Base-by-base conservation (phyloP, 1,139 yeast genomes). In the Arxiozyma bovina region DNA sequence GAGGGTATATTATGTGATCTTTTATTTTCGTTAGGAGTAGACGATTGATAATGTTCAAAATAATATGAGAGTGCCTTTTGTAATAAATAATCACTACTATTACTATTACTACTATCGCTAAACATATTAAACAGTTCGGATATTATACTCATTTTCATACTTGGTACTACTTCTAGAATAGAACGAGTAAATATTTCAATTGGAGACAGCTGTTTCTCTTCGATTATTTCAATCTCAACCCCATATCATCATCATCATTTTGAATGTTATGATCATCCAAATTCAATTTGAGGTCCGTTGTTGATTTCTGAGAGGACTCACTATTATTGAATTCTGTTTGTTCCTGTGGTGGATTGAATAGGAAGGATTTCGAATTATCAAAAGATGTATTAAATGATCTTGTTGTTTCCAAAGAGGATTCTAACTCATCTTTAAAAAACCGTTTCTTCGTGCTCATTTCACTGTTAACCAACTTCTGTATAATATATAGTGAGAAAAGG, bases 381-480 rank as follows among this genome's bases (percentile, higher is more conserved):
- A 59, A 50, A 11, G 53, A 42, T 15, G 45, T 42, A 20, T 51
- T 50, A 12, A 53, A 41, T 9, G 52, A 25, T 7, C 47, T 34
- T 20, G 40, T 42, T 8, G 52, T 44, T 11, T 57, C 55, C 17
- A 52, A 41, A n/a, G 61, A 58, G 8, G 58, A 55, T 42, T 61
- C 65, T 44, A 62, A 48, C 12, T 62, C 65, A 50, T 61, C 63
- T 42, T 82, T 88, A 50, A 76, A 78, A 58, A 57, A 59, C 23
- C 61, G 42, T 41, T 45, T 55, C 38, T 55, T 58, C 23, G 54
- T 54, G 1, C 38, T 25, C 47, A 45, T 45, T 43, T 17, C 11
- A 27, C 30, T 27, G 8, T 27, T 27, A 27, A 27, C 11, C 11
- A 27, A 27, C 30, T 5, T 27, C 30, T 27, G 9, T 27, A 27